A percentile compares a stretch with the other conserved stretches of the same genome.
These are phyloP conservation scores for Flaveria sonorensis DNA, from an alignment of 129 eudicot species.

Conservation along the genomic window DNA sequence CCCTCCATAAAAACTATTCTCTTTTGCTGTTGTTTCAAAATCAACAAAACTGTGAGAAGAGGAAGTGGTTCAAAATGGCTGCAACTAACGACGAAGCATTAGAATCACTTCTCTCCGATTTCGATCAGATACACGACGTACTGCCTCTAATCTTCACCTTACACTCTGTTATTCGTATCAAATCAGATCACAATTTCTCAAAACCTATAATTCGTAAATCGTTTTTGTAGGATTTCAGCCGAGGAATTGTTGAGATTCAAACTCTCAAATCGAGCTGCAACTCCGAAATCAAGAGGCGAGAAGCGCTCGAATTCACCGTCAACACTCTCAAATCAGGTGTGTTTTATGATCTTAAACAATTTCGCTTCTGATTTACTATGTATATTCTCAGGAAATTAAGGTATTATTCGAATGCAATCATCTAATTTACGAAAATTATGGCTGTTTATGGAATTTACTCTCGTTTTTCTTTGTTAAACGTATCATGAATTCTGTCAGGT, in stretches of 20 bases:
- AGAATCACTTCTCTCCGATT: conserved; percentile 47
- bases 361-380: conserved; percentile 5
- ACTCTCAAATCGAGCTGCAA: conserved; percentile 42
- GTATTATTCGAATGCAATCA: background rate
- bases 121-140: conserved; percentile 55
- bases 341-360: background rate
- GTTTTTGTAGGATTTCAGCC: conserved; percentile 37
- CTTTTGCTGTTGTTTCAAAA: background rate
- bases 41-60: background rate
- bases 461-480: background rate
- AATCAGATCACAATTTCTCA: background rate
- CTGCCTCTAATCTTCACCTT: background rate
- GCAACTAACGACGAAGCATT: conserved; percentile 48
- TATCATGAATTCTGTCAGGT: conserved; percentile 13
- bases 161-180: background rate
- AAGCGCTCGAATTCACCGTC: conserved; percentile 47
- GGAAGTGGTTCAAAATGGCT: conserved; percentile 42
- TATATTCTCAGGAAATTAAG: background rate
- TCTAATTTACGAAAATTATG: background rate
- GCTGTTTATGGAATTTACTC: conserved; percentile 7
- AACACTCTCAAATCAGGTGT: conserved; percentile 54
- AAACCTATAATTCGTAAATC: conserved; percentile 21
- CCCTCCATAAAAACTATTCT: background rate
- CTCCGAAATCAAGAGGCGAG: conserved; percentile 48
- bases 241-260: conserved; percentile 39